Evolutionary conservation across 2,329 filamentous ascomycete species (phyloP).

Genomic region (Metarhizium brunneum): DNA sequence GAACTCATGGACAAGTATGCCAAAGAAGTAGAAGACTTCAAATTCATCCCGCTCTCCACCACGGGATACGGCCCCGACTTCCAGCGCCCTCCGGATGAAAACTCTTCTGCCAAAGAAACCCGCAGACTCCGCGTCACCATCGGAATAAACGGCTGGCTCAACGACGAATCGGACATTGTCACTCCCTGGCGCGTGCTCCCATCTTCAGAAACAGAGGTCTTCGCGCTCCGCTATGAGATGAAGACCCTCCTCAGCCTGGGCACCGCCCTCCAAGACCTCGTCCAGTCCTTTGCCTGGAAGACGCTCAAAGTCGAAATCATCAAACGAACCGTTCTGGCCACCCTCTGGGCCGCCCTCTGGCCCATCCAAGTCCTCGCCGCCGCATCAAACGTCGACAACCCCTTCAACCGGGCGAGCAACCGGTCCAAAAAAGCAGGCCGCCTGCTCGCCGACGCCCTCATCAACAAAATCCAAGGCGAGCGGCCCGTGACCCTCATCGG

Average conservation of each 20-base stretch:
- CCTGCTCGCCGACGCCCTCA: constrained; percentile 72
- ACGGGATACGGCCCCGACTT: constrained; percentile 24
- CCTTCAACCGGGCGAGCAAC: constrained; percentile 67
- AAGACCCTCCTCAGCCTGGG: constrained; percentile 69
- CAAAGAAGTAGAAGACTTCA: constrained; percentile 72
- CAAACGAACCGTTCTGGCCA: constrained; percentile 59
- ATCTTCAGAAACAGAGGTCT: constrained; percentile 59
- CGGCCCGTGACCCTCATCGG: constrained; percentile 72
- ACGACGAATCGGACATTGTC: constrained; percentile 62
- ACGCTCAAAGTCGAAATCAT: constrained; percentile 67
- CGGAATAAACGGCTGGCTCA: constrained; percentile 81
- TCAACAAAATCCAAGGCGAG: constrained; percentile 75
- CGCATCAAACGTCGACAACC: constrained; percentile 67
- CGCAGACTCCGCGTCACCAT: constrained; percentile 69
- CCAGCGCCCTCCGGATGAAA: background rate
- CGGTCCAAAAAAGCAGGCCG: constrained; percentile 72
- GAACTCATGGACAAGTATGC: constrained; percentile 84
- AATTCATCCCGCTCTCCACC: constrained; percentile 65
- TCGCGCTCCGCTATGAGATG: constrained; percentile 78
- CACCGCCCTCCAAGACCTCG: constrained; percentile 59
- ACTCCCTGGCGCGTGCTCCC: constrained; percentile 72
- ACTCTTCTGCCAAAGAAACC: constrained; percentile 15
- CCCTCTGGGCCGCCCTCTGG: constrained; percentile 60
- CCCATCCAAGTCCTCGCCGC: constrained; percentile 58
- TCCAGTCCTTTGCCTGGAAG: constrained; percentile 67